Conservation (phyloP, 192 early-diverging fungal genomes). For the Podila horticola region DNA sequence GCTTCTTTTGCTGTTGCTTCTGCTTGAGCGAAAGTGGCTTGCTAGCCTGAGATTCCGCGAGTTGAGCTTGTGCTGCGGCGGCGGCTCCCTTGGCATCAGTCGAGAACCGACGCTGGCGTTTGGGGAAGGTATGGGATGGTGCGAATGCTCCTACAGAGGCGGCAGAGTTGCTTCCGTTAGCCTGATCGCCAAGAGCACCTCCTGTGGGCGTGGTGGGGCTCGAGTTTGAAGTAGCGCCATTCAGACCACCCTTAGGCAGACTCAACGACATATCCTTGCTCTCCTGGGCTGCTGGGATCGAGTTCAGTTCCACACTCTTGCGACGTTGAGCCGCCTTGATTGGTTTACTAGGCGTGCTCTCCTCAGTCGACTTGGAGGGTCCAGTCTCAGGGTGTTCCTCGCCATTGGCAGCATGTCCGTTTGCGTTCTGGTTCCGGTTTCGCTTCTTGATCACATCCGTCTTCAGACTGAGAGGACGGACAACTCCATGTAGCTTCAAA, state of each 20-base stretch:
- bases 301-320: constrained; percentile 37
- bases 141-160: constrained; percentile 12
- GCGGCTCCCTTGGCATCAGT: constrained; percentile 44
- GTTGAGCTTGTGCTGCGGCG: constrained; percentile 27
- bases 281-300: constrained; percentile 17
- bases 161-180: background rate
- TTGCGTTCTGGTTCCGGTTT: constrained; percentile 69
- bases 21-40: constrained; percentile 34
- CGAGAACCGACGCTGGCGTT: constrained; percentile 54
- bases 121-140: constrained; percentile 38
- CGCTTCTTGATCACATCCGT: constrained; percentile 92
- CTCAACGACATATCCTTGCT: constrained; percentile 33
- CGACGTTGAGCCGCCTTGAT: constrained; percentile 28
- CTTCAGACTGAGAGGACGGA: constrained; percentile 89
- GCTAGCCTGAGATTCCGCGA: constrained; percentile 18
- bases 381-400: background rate
- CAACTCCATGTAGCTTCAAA: constrained; percentile 92
- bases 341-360: constrained; percentile 20
- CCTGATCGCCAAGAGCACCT: constrained; percentile 11
- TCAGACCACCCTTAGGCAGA: constrained; percentile 14
- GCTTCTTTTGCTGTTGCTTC: constrained; percentile 38
- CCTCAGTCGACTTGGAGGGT: constrained; percentile 28
- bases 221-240: constrained; percentile 9
- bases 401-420: background rate
- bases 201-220: constrained; percentile 41